Percentiles rank a stretch among this genome's conserved stretches.
phyloP scores from a whole-genome alignment of 1,139 yeast genomes.

The Nakaseomyces kungkrabaensis region DNA sequence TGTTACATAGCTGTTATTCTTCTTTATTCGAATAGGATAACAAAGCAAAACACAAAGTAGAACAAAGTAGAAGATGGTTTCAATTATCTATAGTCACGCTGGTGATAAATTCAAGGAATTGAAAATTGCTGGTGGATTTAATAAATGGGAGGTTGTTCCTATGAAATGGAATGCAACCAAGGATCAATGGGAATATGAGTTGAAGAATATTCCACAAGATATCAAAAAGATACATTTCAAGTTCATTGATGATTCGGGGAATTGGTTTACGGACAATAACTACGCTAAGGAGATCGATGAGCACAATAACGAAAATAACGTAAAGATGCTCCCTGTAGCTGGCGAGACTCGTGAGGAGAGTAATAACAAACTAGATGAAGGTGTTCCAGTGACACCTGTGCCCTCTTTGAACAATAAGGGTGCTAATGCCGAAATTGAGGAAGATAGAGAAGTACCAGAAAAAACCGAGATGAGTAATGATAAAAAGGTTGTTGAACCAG shows the following conservation, averaged over 20 bases:
- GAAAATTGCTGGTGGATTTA: constrained; percentile 26
- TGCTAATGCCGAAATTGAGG: not conserved
- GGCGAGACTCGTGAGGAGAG: constrained; percentile 3
- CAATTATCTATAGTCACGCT: constrained; percentile 18
- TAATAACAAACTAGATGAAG: constrained; percentile 5
- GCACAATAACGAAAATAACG: constrained; percentile 49
- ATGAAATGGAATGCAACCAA: constrained; percentile 13
- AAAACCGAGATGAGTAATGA: too few relatives aligned
- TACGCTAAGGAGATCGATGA: constrained; percentile 42
- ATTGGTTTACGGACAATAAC: constrained; percentile 43
- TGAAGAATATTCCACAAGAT: constrained; percentile 7
- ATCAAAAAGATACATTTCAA: constrained; percentile 19
- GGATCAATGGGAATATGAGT: constrained; percentile 17
- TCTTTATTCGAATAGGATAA: too few relatives aligned
- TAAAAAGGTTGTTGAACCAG: too few relatives aligned
- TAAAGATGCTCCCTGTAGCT: constrained; percentile 22
- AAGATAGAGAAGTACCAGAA: too few relatives aligned
- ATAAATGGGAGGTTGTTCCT: constrained; percentile 20
- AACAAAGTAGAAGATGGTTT: constrained; percentile 8
- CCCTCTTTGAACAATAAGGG: constrained; percentile 4
- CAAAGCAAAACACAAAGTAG: not conserved
- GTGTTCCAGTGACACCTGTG: constrained; percentile 12
- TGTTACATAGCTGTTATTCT: too few relatives aligned
- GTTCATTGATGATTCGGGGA: constrained; percentile 35
- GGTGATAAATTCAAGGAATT: constrained; percentile 12